Evolutionary conservation across 139 green algal species (phyloP).

Genomic region (Coccomyxa sp.): DNA sequence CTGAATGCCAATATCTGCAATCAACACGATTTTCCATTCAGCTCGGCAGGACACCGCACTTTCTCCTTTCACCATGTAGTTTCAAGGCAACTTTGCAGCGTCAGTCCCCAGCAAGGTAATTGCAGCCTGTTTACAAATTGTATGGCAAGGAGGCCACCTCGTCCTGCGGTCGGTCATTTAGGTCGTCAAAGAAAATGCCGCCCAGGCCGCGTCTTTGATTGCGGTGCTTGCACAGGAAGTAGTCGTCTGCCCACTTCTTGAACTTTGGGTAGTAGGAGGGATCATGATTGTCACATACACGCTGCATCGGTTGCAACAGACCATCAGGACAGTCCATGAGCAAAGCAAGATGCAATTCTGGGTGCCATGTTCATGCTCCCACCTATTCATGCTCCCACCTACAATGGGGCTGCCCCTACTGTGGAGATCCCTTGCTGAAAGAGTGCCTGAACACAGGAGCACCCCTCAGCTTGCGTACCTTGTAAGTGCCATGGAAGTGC

Average conservation of each 20-base stretch:
- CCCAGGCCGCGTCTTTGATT: slow-evolving; percentile 80
- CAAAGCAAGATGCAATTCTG: not conserved
- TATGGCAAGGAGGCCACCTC: not conserved
- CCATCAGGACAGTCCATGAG: not conserved
- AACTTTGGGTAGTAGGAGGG: slow-evolving; percentile 88
- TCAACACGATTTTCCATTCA: not conserved
- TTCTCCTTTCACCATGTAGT: not conserved
- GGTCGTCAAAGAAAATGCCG: slow-evolving; percentile 99
- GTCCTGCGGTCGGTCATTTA: slow-evolving; percentile 69
- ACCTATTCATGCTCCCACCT: not conserved
- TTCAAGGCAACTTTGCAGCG: not conserved
- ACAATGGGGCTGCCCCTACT: no score
- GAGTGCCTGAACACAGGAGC: no score
- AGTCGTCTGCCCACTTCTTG: slow-evolving; percentile 96
- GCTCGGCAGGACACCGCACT: not conserved
- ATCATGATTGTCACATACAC: slow-evolving; percentile 94
- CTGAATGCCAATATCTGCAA: slow-evolving; percentile 52
- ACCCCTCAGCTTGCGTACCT: slow-evolving; percentile 35
- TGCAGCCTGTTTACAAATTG: not conserved
- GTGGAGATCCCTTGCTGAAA: no score
- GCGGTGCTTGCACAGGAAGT: slow-evolving; percentile 97
- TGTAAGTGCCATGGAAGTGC: slow-evolving; percentile 96
- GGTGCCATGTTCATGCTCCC: not conserved
- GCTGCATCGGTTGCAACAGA: slow-evolving; percentile 19
- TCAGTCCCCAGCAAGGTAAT: not conserved